These are phyloP conservation scores for Trametes meyenii DNA, from an alignment of 768 basidiomycete genomes.

Conservation along the genomic window DNA sequence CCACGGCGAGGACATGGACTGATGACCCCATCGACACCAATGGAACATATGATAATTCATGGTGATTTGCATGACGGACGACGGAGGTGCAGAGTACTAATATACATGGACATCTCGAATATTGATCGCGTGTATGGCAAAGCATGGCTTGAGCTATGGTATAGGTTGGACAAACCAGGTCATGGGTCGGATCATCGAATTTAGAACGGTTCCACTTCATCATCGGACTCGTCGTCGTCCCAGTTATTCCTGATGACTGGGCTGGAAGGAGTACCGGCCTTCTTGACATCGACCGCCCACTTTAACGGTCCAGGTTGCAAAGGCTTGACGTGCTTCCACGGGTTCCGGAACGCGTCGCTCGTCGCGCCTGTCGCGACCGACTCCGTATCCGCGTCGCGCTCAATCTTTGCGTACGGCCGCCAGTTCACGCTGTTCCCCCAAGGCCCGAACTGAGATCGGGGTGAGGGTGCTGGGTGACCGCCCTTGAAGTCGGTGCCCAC, in stretches of 20 bases:
- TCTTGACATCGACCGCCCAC: neutral
- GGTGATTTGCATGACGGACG: neutral
- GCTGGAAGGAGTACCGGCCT: neutral
- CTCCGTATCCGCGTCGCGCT: neutral
- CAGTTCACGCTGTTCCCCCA: neutral
- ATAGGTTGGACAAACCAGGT: neutral
- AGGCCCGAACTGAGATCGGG: neutral
- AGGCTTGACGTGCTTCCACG: constrained; percentile 8
- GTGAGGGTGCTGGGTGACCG: neutral
- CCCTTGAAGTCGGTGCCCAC: no score
- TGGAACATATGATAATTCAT: no score
- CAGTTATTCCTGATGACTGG: neutral
- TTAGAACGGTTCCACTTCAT: constrained; percentile 7
- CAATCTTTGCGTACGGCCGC: constrained; percentile 3
- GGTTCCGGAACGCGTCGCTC: constrained; percentile 8
- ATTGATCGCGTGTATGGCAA: neutral
- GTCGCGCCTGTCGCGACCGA: constrained; percentile 7
- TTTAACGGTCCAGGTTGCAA: neutral
- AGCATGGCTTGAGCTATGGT: no score
- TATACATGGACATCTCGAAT: no score
- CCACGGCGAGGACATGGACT: constrained; percentile 39
- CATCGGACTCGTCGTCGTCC: constrained; percentile 1
- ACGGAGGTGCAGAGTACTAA: no score
- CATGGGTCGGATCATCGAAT: no score
- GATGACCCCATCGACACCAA: neutral